Percentiles rank a stretch among this genome's conserved stretches.
phyloP scores from a whole-genome alignment of 176 grass and related monocot species.

The Rhipidocladum racemiflorum region DNA sequence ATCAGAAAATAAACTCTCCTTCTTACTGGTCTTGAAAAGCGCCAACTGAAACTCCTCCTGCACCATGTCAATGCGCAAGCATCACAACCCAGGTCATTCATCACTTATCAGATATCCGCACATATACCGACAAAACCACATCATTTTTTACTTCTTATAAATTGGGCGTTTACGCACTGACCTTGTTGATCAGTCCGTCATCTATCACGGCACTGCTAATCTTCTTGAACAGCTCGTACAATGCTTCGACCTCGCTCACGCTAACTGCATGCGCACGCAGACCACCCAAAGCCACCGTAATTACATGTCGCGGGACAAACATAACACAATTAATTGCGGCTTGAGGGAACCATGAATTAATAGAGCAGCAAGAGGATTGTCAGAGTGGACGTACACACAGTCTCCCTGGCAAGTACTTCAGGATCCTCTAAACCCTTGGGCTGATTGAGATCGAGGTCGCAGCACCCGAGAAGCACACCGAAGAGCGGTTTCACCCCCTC shows the following conservation, averaged over 20 bases:
- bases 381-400: constrained; percentile 57
- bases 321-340: neutral
- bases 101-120: neutral
- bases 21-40: constrained; percentile 92
- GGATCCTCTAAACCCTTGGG: constrained; percentile 73
- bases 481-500: constrained; percentile 63
- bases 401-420: constrained; percentile 76
- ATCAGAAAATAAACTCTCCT: constrained; percentile 93
- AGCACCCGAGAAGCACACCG: constrained; percentile 61
- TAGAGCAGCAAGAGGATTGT: neutral
- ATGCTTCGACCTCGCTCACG: constrained; percentile 79
- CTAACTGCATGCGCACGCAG: constrained; percentile 56
- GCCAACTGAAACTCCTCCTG: constrained; percentile 98
- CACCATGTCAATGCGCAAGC: constrained; percentile 11
- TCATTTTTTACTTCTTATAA: neutral
- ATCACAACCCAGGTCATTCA: constrained; percentile 12
- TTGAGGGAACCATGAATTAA: no score
- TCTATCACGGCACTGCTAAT: constrained; percentile 94
- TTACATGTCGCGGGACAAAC: neutral
- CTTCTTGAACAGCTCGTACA: constrained; percentile 97
- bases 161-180: constrained; percentile 1
- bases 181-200: constrained; percentile 96
- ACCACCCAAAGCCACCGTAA: neutral
- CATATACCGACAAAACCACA: neutral
- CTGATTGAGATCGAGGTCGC: constrained; percentile 62